Conservation (phyloP, 1,139 yeast species). For the Arxiozyma slooffiae region DNA sequence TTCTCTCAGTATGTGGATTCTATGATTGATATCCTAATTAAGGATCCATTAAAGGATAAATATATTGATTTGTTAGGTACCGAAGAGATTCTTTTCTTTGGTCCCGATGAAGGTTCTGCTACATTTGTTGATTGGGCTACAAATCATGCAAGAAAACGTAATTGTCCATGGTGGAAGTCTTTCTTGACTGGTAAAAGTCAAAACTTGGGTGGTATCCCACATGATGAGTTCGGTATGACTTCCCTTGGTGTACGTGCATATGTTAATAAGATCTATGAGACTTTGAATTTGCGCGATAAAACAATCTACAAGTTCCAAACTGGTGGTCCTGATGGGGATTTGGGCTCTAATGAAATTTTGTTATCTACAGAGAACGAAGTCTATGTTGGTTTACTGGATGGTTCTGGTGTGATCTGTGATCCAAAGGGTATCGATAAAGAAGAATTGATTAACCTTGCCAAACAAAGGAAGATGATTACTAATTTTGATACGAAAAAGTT, state of each 20-base stretch:
- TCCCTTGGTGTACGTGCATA: conserved; percentile 88
- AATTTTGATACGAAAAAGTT: conserved; percentile 58
- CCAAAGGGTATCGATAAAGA: conserved; percentile 76
- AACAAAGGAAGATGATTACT: conserved; percentile 64
- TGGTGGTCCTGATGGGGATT: conserved; percentile 98
- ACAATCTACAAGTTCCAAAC: conserved; percentile 79
- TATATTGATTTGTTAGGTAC: conserved; percentile 77
- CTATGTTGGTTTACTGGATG: conserved; percentile 87
- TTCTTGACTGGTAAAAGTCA: conserved; percentile 96
- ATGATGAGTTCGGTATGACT: conserved; percentile 97
- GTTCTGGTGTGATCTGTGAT: conserved; percentile 90
- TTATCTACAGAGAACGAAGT: conserved; percentile 65
- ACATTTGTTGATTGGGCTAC: conserved; percentile 98
- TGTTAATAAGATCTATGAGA: conserved; percentile 80
- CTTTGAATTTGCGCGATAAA: conserved; percentile 51
- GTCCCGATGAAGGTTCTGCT: conserved; percentile 98
- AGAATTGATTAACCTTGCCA: conserved; percentile 74
- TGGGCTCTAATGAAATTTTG: conserved; percentile 90
- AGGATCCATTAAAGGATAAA: conserved; percentile 69
- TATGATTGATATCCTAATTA: conserved; percentile 73
- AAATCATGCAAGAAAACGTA: conserved; percentile 80
- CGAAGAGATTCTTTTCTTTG: conserved; percentile 88
- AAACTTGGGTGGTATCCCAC: conserved; percentile 92
- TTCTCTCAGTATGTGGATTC: conserved; percentile 91
- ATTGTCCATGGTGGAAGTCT: conserved; percentile 99